Evolutionary conservation across 2,329 filamentous ascomycete genomes (phyloP).

Genomic region (Colletotrichum phormii): DNA sequence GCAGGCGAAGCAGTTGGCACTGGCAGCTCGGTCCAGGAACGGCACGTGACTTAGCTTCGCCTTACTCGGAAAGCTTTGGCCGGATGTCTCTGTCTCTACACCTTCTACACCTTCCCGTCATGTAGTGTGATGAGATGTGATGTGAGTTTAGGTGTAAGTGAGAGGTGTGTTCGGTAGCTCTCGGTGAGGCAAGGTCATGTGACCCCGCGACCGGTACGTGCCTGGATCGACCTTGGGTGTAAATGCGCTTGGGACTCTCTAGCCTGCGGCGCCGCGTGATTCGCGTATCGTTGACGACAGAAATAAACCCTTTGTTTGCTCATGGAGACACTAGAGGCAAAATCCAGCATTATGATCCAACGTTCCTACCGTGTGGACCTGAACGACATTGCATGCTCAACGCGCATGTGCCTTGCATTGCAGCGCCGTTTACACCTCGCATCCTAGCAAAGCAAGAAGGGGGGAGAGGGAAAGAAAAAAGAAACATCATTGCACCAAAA

Average conservation of each 20-base stretch:
- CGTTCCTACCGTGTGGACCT: neutral
- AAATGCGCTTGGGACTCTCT: constrained; percentile 18
- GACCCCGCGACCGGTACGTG: constrained; percentile 15
- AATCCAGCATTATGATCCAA: neutral
- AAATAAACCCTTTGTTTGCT: constrained; percentile 18
- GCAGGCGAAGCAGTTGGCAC: neutral
- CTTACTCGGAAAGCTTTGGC: constrained; percentile 15
- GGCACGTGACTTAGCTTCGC: neutral
- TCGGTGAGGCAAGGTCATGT: constrained; percentile 11
- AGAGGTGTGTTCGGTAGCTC: neutral
- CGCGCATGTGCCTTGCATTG: constrained; percentile 1
- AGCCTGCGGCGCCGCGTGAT: constrained; percentile 20
- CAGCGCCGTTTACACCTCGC: neutral
- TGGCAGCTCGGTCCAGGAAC: neutral
- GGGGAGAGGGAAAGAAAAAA: neutral
- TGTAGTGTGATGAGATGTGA: neutral
- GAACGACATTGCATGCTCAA: constrained; percentile 1
- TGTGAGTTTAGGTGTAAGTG: neutral
- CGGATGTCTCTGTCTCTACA: neutral
- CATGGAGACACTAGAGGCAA: neutral
- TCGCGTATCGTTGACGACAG: constrained; percentile 4
- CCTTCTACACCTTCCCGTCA: neutral
- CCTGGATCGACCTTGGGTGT: constrained; percentile 10
- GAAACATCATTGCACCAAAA: neutral
- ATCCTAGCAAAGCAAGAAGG: neutral